Percentiles rank a stretch among this genome's conserved stretches.
Conservation (phyloP, 805 yeast species). For the Saccharomyces cerevisiae region DNA sequence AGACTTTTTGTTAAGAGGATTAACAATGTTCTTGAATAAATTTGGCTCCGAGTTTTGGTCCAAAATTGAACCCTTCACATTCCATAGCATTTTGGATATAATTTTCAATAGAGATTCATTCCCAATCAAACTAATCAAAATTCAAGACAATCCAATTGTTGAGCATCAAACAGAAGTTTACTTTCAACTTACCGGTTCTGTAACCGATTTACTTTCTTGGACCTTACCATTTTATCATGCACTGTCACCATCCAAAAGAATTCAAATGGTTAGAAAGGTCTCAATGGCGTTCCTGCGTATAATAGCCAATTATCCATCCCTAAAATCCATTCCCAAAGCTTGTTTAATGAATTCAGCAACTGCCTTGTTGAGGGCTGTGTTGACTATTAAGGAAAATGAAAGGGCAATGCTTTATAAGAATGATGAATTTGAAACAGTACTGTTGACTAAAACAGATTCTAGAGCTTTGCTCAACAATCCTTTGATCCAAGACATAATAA, state of each 20-base stretch:
- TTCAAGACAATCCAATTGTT: conserved; percentile 22
- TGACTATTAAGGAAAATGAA: conserved; percentile 24
- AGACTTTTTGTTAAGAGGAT: conserved; percentile 47
- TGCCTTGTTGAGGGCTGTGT: conserved; percentile 27
- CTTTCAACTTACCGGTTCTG: conserved; percentile 23
- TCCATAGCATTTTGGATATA: conserved; percentile 50
- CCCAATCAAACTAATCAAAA: conserved; percentile 29
- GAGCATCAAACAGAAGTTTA: conserved; percentile 26
- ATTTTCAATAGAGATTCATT: conserved; percentile 49
- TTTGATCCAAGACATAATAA: conserved; percentile 27
- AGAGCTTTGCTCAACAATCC: conserved; percentile 38
- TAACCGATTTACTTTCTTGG: conserved; percentile 50
- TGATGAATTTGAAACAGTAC: conserved; percentile 30
- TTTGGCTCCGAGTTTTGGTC: conserved; percentile 48
- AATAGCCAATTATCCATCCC: conserved; percentile 24
- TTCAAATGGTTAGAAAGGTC: conserved; percentile 45
- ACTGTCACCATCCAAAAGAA: conserved; percentile 41
- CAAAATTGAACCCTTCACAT: conserved; percentile 44
- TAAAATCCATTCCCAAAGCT: conserved; percentile 25
- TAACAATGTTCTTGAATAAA: conserved; percentile 37
- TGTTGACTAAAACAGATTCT: conserved; percentile 42
- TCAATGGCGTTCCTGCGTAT: conserved; percentile 41
- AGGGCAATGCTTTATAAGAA: conserved; percentile 21
- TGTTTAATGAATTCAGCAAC: conserved; percentile 32
- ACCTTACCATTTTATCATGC: conserved; percentile 38